Base-by-base conservation (phyloP, 176 grass and related monocot species). In the Pharus latifolius region DNA sequence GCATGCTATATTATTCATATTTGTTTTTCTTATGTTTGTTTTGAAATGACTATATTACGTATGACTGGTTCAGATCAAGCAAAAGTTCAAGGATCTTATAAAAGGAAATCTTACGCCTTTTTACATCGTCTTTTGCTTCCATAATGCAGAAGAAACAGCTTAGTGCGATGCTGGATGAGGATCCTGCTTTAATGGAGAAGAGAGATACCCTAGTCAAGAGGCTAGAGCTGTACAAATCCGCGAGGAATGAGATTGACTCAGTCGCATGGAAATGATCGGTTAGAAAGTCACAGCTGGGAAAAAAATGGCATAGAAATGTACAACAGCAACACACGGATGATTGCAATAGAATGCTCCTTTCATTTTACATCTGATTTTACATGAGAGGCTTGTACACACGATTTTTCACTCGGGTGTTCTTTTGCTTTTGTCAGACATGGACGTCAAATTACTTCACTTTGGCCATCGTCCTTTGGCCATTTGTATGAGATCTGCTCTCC, bases 181-280 rank as follows among this genome's bases (percentile, higher is more conserved):
- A 99, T 11, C 96, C 96, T 10, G 63, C 75, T 82, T 70, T 99
- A 67, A 99, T 99, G 96, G 96, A 94, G 87, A 99, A 99, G 76
- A 99, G 96, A 63, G 87, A 95, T 48, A 19, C 74, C 14, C 84
- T 99, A 32, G 96, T 91, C 17, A 99, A 95, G 90, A 83, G 74
- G 72, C 87, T 99, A 20, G 96, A 94, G 84, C 87, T 99, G 5
- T 99, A 99, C 72, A 99, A 95, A 70, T 91, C 87, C 1, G 96
- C 96, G 3, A 78, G 96, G 69, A 85, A 88, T 52, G 96, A 99
- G 69, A 99, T 99, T 1, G 96, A 99, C 69, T 91, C 87, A 0
- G 96, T 99, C 18, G 96, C 84, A 5, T 99, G 96, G 96, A 95
- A 99, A 88, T 99, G 76, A 99, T 72, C 34, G 0, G 24, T 25